These are phyloP conservation scores for Lepiota brunneoincarnata DNA, from an alignment of 768 basidiomycete genomes.

Conservation along the genomic window DNA sequence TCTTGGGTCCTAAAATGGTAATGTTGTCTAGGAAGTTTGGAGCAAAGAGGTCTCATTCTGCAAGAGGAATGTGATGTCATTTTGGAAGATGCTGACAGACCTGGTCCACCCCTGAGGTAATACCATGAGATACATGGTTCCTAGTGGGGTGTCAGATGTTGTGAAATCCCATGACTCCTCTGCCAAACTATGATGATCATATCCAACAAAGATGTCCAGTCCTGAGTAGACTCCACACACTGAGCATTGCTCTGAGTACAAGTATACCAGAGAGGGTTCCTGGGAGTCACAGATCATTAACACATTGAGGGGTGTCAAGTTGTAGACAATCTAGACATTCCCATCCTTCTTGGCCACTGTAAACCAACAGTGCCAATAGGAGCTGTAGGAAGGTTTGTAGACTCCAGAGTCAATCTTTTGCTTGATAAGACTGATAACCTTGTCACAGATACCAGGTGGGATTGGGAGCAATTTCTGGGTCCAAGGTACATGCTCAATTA, in stretches of 20 bases:
- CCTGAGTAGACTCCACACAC: constrained; percentile 21
- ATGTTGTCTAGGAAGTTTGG: constrained; percentile 32
- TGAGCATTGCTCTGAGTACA: constrained; percentile 28
- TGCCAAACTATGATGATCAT: constrained; percentile 28
- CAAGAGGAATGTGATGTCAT: constrained; percentile 28
- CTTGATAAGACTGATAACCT: constrained; percentile 25
- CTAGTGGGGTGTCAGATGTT: constrained; percentile 36
- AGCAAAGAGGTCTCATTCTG: constrained; percentile 26
- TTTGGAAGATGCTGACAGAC: no score
- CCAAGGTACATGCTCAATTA: constrained; percentile 35
- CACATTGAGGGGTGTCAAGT: no score
- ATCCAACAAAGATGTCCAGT: constrained; percentile 35
- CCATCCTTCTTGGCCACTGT: constrained; percentile 34
- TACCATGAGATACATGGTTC: constrained; percentile 26
- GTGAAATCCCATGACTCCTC: constrained; percentile 27
- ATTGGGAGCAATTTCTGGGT: constrained; percentile 30
- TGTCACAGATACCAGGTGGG: constrained; percentile 31
- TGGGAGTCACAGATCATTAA: constrained; percentile 36
- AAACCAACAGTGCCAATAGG: constrained; percentile 37
- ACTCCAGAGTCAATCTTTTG: constrained; percentile 32
- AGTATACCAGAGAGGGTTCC: constrained; percentile 28
- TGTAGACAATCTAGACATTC: constrained; percentile 32
- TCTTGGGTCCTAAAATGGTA: constrained; percentile 26
- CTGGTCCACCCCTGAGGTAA: constrained; percentile 42
- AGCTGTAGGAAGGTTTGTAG: constrained; percentile 33